phyloP scores from a whole-genome alignment of 2,329 filamentous ascomycete species.

The Dissoconium aciculare region DNA sequence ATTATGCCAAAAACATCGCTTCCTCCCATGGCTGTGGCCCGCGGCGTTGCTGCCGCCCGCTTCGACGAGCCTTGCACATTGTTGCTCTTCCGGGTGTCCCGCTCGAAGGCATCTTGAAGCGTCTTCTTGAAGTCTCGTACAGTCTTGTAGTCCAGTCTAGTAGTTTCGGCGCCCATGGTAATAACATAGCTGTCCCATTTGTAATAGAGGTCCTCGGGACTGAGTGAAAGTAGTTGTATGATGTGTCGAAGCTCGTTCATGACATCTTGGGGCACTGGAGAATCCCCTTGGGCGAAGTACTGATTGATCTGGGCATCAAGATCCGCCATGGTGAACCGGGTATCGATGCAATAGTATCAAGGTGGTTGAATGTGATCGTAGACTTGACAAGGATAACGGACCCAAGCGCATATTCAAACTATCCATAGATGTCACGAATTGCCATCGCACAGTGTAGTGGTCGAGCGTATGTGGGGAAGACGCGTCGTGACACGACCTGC shows the following conservation, averaged over 20 bases:
- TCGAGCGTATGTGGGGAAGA: too few relatives aligned
- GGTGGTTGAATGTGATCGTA: constrained; percentile 2
- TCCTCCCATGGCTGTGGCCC: constrained; percentile 34
- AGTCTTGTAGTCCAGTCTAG: constrained; percentile 53
- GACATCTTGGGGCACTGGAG: constrained; percentile 58
- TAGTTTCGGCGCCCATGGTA: constrained; percentile 75
- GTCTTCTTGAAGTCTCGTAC: constrained; percentile 71
- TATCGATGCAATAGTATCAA: too few relatives aligned
- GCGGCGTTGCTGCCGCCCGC: constrained; percentile 45
- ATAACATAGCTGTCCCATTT: constrained; percentile 99
- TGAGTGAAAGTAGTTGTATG: constrained; percentile 65
- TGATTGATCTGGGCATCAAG: constrained; percentile 40
- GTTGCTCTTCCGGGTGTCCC: constrained; percentile 52
- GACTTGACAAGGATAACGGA: too few relatives aligned
- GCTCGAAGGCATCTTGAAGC: constrained; percentile 70
- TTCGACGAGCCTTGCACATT: constrained; percentile 44
- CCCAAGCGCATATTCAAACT: too few relatives aligned
- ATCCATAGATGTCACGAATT: too few relatives aligned
- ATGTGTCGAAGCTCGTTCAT: constrained; percentile 72
- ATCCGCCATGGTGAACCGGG: too few relatives aligned
- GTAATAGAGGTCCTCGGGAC: constrained; percentile 78
- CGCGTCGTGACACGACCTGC: too few relatives aligned
- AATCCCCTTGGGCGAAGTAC: constrained; percentile 39
- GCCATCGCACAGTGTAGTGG: too few relatives aligned
- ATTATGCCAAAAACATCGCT: constrained; percentile 60